Percentiles rank a stretch among this genome's conserved stretches.
phyloP scores from a whole-genome alignment of 495 filamentous ascomycete species.

The Daldinia decipiens region DNA sequence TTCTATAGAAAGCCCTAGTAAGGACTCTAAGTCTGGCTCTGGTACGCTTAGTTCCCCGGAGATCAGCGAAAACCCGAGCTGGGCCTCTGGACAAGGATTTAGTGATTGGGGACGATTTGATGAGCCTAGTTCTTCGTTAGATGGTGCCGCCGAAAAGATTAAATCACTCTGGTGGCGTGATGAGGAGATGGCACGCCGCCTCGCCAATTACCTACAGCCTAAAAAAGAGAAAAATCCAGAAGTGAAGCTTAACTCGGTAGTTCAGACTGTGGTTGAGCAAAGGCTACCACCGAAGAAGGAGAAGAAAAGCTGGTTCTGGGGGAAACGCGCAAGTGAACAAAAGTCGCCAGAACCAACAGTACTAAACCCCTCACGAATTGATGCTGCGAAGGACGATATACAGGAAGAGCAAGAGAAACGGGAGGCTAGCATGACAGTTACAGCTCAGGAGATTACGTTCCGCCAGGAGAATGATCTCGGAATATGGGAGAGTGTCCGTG shows the following conservation, averaged over 20 bases:
- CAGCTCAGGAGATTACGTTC: constrained; percentile 63
- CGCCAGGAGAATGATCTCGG: constrained; percentile 63
- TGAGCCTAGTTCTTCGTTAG: background rate
- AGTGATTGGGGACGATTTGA: constrained; percentile 57
- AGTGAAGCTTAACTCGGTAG: constrained; percentile 28
- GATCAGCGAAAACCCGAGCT: constrained; percentile 32
- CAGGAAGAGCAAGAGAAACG: constrained; percentile 24
- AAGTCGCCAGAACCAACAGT: constrained; percentile 8
- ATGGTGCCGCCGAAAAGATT: background rate
- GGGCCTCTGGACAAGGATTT: constrained; percentile 44
- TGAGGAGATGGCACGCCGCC: constrained; percentile 57
- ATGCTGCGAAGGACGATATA: background rate
- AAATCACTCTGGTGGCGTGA: constrained; percentile 56
- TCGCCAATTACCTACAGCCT: constrained; percentile 58
- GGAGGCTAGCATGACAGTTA: constrained; percentile 52
- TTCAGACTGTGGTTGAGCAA: constrained; percentile 48
- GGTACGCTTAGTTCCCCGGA: background rate
- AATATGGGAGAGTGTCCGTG: constrained; percentile 60
- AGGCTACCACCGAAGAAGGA: constrained; percentile 45
- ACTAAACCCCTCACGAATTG: constrained; percentile 12
- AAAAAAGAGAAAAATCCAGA: constrained; percentile 38
- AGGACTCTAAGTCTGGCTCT: constrained; percentile 38
- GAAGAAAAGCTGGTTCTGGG: constrained; percentile 45
- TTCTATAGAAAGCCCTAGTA: constrained; percentile 34
- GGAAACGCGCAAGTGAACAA: constrained; percentile 29